Conservation (phyloP, 768 basidiomycete species). For the Piloderma croceum region DNA sequence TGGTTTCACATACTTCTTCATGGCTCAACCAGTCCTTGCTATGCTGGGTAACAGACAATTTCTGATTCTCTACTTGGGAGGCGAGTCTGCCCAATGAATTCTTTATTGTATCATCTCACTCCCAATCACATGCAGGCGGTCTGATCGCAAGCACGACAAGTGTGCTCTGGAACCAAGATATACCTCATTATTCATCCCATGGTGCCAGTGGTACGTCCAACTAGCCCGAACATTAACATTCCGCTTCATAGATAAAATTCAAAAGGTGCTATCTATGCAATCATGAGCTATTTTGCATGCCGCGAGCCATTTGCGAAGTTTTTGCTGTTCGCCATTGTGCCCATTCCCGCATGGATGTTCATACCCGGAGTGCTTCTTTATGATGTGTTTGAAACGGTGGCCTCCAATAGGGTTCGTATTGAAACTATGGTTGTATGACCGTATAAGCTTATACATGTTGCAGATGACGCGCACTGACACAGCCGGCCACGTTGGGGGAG, state of each 20-base stretch:
- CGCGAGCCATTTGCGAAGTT: slow-evolving; percentile 61
- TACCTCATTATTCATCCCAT: slow-evolving; percentile 35
- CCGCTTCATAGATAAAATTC: slow-evolving; percentile 1
- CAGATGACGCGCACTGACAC: slow-evolving; percentile 53
- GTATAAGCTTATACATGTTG: background rate
- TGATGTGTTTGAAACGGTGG: slow-evolving; percentile 39
- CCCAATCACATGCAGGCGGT: slow-evolving; percentile 41
- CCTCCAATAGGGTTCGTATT: slow-evolving; percentile 1
- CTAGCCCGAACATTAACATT: background rate
- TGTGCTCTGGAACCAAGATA: slow-evolving; percentile 44
- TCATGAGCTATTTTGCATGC: slow-evolving; percentile 69
- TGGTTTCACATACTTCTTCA: slow-evolving; percentile 72
- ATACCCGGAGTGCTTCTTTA: slow-evolving; percentile 63
- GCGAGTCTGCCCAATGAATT: slow-evolving; percentile 30
- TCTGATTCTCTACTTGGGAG: slow-evolving; percentile 66
- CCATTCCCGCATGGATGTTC: slow-evolving; percentile 73
- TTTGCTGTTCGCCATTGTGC: slow-evolving; percentile 68
- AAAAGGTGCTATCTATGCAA: slow-evolving; percentile 65
- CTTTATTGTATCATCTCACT: slow-evolving; percentile 1
- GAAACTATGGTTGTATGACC: slow-evolving; percentile 1
- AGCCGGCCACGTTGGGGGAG: slow-evolving; percentile 65
- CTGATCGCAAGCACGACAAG: slow-evolving; percentile 47
- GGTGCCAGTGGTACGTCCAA: slow-evolving; percentile 68
- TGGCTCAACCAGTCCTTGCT: slow-evolving; percentile 58
- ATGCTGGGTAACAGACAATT: slow-evolving; percentile 65